Base-by-base conservation (phyloP, 2,329 filamentous ascomycete genomes). In the Curvularia sp. region DNA sequence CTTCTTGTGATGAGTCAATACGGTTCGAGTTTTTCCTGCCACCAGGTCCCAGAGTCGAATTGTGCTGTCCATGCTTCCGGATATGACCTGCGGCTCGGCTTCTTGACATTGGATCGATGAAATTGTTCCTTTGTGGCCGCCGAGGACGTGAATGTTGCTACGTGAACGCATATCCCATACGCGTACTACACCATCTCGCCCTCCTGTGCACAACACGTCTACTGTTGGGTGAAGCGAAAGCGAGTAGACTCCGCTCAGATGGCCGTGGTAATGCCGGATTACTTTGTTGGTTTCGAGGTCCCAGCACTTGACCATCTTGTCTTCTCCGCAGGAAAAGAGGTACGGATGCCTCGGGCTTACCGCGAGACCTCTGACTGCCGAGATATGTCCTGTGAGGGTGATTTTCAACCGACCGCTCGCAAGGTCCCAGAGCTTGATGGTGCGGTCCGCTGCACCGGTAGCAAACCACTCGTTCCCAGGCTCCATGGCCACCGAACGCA, bases 221-320 rank as follows among this genome's bases (percentile, higher is more conserved):
- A 99, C 85, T 0, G 93, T 97, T 0, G 95, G 95, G 74, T 99
- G 95, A n/a, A 99, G 81, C 2, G 91, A 87, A 5, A 99, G 82
- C 0, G 93, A 93, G 79, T 99, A 99, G 3, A 99, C 95, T 64
- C 95, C 95, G 69, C 92, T 96, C 21, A 99, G 82, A 80, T 99
- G 95, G 18, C 96, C 96, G 76, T 99, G 95, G 77, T 98, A 99
- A 79, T 97, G 93, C 45, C 69, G 68, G 6, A 74, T 74, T 27
- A 99, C 95, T 79, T 97, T 97, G 82, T 99, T 99, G n/a, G 94
- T 97, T 79, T 99, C 95, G 65, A 99, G 81, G 80, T 99, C 95
- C 95, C 95, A 99, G 80, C 95, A 99, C 80, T 99, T 99, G 62
- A 99, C 95, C 93, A 97, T 97, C 82, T 99, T 99, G 77, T 99